Conservation (phyloP, 768 basidiomycete species). For the Tubosaeta sp. region DNA sequence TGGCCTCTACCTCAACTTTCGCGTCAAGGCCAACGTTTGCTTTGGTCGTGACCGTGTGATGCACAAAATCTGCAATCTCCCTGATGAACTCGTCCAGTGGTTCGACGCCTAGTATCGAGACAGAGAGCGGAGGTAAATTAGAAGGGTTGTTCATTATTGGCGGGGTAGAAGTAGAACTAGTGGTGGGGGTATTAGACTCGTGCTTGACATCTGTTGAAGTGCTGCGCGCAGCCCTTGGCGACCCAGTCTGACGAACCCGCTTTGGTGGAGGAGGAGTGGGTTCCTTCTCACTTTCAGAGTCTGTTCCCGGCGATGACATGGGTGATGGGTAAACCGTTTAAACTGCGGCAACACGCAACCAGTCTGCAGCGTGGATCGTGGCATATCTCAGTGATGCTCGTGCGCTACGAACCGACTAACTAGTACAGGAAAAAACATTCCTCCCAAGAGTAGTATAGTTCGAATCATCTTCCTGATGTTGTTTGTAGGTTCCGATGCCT, state of each 20-base stretch:
- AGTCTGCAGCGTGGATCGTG: background rate
- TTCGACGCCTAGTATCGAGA: conserved; percentile 84
- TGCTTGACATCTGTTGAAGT: conserved; percentile 24
- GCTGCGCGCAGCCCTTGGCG: conserved; percentile 23
- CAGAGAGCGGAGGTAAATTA: conserved; percentile 58
- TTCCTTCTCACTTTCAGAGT: conserved; percentile 27
- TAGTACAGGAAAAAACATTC: conserved; percentile 69
- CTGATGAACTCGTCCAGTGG: conserved; percentile 91
- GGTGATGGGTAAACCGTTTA: conserved; percentile 8
- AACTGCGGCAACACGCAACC: background rate
- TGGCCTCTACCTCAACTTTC: conserved; percentile 84
- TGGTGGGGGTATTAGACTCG: conserved; percentile 6
- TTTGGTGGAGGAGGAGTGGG: conserved; percentile 32
- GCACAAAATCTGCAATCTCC: conserved; percentile 86
- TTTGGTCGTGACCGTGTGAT: conserved; percentile 59
- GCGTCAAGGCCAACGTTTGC: conserved; percentile 47
- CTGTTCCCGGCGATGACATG: conserved; percentile 28
- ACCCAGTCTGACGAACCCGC: conserved; percentile 34
- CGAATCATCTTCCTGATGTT: conserved; percentile 45
- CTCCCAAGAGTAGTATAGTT: conserved; percentile 51
- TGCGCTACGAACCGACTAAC: conserved; percentile 61
- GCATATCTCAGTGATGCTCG: conserved; percentile 35
- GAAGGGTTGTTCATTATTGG: conserved; percentile 25
- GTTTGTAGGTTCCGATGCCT: conserved; percentile 33
- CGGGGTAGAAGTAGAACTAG: conserved; percentile 8